A percentile compares a stretch with the other conserved stretches of the same genome.
phyloP scores from a whole-genome alignment of 2,329 filamentous ascomycete genomes.

The Diaporthe batatas region DNA sequence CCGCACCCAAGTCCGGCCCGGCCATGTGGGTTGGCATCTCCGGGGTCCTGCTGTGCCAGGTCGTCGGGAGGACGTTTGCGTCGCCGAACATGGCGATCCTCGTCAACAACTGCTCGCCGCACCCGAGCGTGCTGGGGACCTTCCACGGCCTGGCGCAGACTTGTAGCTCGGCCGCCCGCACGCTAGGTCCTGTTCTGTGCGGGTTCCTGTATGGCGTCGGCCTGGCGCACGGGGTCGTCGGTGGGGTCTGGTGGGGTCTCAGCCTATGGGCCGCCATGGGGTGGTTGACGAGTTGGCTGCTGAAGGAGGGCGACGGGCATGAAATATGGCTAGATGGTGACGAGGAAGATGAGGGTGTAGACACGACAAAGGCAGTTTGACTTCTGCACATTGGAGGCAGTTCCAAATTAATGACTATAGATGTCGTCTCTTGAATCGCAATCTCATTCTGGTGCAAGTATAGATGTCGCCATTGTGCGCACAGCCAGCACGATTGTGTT shows the following conservation, averaged over 20 bases:
- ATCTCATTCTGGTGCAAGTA: no score
- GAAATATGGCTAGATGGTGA: conserved; percentile 76
- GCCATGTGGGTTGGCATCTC: conserved; percentile 76
- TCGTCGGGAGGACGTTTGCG: conserved; percentile 75
- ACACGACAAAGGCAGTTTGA: background rate
- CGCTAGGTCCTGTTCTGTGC: conserved; percentile 71
- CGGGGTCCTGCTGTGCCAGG: conserved; percentile 73
- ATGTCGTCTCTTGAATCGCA: background rate
- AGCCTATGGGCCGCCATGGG: conserved; percentile 63
- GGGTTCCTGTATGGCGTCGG: conserved; percentile 73
- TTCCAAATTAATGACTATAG: background rate
- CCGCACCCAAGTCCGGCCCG: conserved; percentile 64
- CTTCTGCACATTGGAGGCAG: background rate
- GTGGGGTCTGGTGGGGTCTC: conserved; percentile 70
- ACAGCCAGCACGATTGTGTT: background rate
- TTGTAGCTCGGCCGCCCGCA: conserved; percentile 69
- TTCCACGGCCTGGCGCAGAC: conserved; percentile 68
- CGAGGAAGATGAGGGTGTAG: conserved; percentile 57
- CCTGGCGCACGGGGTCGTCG: conserved; percentile 68
- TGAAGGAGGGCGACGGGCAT: conserved; percentile 73
- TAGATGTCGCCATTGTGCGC: background rate
- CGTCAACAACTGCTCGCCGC: conserved; percentile 63
- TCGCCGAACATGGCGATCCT: conserved; percentile 61
- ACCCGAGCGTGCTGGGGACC: conserved; percentile 61
- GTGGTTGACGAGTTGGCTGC: conserved; percentile 65